Base-by-base conservation (phyloP, 2,329 filamentous ascomycete genomes). In the Fusarium sp. region DNA sequence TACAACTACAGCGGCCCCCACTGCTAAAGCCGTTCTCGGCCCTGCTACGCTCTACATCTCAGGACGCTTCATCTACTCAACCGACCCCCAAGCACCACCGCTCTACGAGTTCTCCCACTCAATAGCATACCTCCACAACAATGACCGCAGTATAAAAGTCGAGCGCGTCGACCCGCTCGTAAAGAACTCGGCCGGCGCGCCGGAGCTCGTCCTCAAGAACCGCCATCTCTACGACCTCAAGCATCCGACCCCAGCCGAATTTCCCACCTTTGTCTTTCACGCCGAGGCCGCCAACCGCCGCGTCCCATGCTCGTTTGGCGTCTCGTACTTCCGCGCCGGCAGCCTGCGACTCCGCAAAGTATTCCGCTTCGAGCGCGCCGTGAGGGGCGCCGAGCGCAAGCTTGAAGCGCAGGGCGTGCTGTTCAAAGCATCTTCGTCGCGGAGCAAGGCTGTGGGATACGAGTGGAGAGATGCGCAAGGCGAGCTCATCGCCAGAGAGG, bases 51-150 rank as follows among this genome's bases (percentile, higher is more conserved):
- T 77, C 34, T 69, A 72, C 48, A 61, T 75, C 13, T 69, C 69
- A n/a, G 72, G 72, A 34, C 73, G 74, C 49, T 74, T 76, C 68
- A 67, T 78, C 58, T 71, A 75, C 69, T 71, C 73, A 1, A 61
- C 63, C 38, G 67, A 73, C 15, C 58, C 69, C 4, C 51, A 68
- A 19, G 65, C 70, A 13, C 69, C 71, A 29, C 72, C 75, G 1
- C 64, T 76, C 11, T 78, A 77, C 58, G 75, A 78, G 36, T 71
- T 77, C 52, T 77, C 76, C 1, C 74, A 76, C 51, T 70, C 70
- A 6, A 66, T 76, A 11, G 71, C 63, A 29, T 74, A 72, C 38
- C 66, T 78, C 9, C 67, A 67, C 29, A 73, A 77, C 34, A 65
- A 68, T 12, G 71, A 76, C 47, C 70, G 70, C 13, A 71, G 49